Evolutionary conservation across 208 protist species (phyloP).

Genomic region (Wallacemonas rigidus): DNA sequence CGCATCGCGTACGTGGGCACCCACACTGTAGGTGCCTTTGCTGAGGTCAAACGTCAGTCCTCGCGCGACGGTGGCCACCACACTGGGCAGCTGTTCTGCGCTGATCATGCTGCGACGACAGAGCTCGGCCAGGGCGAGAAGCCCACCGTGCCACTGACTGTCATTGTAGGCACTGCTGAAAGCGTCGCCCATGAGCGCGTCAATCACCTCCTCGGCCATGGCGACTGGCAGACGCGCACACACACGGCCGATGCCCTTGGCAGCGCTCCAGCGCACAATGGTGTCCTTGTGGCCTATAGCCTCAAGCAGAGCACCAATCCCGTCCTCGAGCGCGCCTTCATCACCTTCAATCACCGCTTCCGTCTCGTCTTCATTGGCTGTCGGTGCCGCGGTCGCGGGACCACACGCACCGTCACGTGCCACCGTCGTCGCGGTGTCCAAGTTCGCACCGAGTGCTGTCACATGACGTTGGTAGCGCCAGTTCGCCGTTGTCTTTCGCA

Average conservation of each 20-base stretch:
- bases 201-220: conserved; percentile 92
- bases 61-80: conserved; percentile 77
- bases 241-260: conserved; percentile 97
- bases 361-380: conserved; percentile 25
- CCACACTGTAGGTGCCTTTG: conserved; percentile 95
- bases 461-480: conserved; percentile 93
- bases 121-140: conserved; percentile 96
- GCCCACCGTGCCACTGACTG: conserved; percentile 95
- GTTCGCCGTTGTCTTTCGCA: conserved; percentile 76
- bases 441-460: conserved; percentile 68
- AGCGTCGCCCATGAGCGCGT: conserved; percentile 61
- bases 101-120: conserved; percentile 93
- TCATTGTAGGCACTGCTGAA: conserved; percentile 74
- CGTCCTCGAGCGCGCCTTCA: conserved; percentile 74
- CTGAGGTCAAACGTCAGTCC: conserved; percentile 94
- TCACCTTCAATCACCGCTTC: conserved; percentile 53
- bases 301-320: conserved; percentile 71
- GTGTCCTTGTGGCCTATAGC: conserved; percentile 89
- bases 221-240: conserved; percentile 88
- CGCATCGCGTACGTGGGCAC: conserved; percentile 97
- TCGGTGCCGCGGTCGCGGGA: not conserved
- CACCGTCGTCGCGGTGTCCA: conserved; percentile 24
- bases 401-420: too few relatives aligned
- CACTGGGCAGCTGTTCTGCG: conserved; percentile 61
- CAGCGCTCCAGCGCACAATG: conserved; percentile 96